These are phyloP conservation scores for Adansonia grandidieri DNA, from an alignment of 441 rosid species.

Conservation along the genomic window DNA sequence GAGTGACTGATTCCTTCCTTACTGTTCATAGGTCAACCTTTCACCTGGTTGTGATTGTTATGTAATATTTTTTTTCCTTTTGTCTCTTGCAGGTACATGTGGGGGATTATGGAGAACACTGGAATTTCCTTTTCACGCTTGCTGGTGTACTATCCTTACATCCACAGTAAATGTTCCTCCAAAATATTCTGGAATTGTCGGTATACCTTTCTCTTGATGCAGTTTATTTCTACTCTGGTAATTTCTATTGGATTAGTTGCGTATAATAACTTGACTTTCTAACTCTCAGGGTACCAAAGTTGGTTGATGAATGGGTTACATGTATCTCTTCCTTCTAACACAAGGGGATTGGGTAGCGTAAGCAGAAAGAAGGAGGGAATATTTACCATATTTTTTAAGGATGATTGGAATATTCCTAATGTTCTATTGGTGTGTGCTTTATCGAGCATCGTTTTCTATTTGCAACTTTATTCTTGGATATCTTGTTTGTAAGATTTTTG, in stretches of 20 bases:
- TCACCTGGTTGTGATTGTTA: constrained; percentile 11
- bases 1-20: not conserved
- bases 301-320: no score
- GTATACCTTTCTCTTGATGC: constrained; percentile 39
- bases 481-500: constrained; percentile 8
- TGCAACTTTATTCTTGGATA: constrained; percentile 9
- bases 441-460: constrained; percentile 10
- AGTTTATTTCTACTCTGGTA: constrained; percentile 17
- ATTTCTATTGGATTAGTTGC: constrained; percentile 8
- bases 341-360: constrained; percentile 42
- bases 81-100: constrained; percentile 58
- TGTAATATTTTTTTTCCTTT: not conserved
- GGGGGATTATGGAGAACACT: constrained; percentile 87
- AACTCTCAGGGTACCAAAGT: no score
- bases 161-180: constrained; percentile 64
- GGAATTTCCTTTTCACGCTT: constrained; percentile 96
- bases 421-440: not conserved
- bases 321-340: no score
- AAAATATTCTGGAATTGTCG: constrained; percentile 72
- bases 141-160: constrained; percentile 76
- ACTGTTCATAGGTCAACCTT: constrained; percentile 13
- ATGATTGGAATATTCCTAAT: constrained; percentile 2
- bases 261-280: no score
- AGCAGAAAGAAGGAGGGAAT: constrained; percentile 82
- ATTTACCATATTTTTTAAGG: constrained; percentile 74